Base-by-base conservation (phyloP, 2,329 filamentous ascomycete species). In the Sarocladiaceae sp. region DNA sequence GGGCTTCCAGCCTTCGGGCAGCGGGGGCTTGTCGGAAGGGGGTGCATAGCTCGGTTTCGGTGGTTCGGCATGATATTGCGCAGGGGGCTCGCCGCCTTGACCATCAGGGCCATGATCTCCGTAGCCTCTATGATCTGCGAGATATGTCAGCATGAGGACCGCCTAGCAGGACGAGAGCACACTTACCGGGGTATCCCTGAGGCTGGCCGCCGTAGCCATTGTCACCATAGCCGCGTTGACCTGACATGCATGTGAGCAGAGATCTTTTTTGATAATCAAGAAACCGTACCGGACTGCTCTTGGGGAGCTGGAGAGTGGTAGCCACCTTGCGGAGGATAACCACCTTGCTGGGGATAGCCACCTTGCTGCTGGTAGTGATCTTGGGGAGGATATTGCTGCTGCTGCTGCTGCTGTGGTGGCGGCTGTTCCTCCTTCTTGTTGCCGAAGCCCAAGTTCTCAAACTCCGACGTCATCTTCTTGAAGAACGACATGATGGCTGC, bases 1-100 rank as follows among this genome's bases (percentile, higher is more conserved):
- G 19, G 78, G 68, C 21, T 67, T 64, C 81, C 82, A 85, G 51
- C 81, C 81, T 41, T 68, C 56, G 19, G 81, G 71, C 50, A 83
- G 65, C 48, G 74, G 66, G 19, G 80, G 73, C 47, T 58, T 59
- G 49, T 62, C 59, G 15, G 57, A 55, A 6, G 63, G 62, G 21
- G 62, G 62, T 34, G 62, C 56, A 45, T 64, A 65, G 9, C 43
- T 44, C 11, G 60, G 62, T 18, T 50, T 52, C 47, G 56, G 58
- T 37, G 53, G 49, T 12, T 47, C 46, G 7, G 47, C 49, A 15
- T 50, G 21, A 34, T 52, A 53, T 20, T 52, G 53, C 3, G 46
- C 42, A 6, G 52, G 47, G 42, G 47, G 40, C 32, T 37, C 40
- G 26, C 19, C 21, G 20, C 31, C 16, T 6, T 33, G n/a, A 20